These are phyloP conservation scores for Trypanosoma lewisi DNA, from an alignment of 208 protist genomes.

Conservation along the genomic window DNA sequence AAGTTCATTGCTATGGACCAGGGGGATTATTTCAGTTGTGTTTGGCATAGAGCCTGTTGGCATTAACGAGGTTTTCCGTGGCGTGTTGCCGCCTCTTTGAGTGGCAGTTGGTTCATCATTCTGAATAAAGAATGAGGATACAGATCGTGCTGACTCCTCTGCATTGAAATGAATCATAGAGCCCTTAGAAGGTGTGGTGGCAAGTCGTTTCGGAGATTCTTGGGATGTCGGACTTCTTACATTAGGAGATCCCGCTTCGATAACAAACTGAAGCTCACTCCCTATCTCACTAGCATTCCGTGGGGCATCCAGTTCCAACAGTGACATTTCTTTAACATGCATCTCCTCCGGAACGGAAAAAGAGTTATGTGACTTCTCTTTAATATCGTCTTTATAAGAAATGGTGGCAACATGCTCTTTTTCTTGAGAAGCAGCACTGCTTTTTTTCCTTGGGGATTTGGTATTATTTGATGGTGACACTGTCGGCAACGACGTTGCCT, in stretches of 20 bases:
- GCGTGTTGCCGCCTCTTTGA: neutral
- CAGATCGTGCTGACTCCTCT: neutral
- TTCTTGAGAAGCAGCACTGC: neutral
- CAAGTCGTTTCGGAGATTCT: neutral
- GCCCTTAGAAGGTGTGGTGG: neutral
- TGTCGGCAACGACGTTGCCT: neutral
- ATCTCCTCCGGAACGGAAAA: neutral
- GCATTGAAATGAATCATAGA: neutral
- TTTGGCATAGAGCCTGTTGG: neutral
- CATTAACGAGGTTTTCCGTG: neutral
- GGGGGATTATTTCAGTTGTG: neutral
- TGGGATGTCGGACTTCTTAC: neutral
- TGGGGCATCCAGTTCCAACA: slow-evolving; percentile 4
- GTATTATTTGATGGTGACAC: neutral
- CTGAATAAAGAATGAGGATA: neutral
- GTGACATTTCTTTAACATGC: neutral
- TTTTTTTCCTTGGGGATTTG: neutral
- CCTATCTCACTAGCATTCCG: slow-evolving; percentile 6
- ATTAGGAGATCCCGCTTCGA: neutral
- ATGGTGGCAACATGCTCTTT: neutral
- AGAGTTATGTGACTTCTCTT: neutral
- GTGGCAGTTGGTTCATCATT: neutral
- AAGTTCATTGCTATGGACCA: no score
- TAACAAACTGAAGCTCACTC: slow-evolving; percentile 21
- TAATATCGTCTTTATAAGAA: neutral